phyloP scores from a whole-genome alignment of 208 protist genomes.

The Phytomonas francai region DNA sequence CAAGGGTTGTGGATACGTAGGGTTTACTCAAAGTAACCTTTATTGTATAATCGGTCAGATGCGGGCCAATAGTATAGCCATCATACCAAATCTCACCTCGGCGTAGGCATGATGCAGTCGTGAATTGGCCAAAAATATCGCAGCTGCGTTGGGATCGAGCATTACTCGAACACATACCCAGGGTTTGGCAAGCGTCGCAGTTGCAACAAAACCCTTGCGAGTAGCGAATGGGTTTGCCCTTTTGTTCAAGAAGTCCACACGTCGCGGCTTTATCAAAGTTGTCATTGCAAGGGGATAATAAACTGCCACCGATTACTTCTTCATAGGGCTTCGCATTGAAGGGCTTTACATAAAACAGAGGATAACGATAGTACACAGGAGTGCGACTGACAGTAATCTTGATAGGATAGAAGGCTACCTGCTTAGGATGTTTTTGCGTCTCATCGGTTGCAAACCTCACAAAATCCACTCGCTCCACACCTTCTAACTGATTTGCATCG shows the following conservation, averaged over 20 bases:
- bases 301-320: slow-evolving; percentile 28
- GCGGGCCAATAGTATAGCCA: slow-evolving; percentile 68
- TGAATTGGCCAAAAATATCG: slow-evolving; percentile 46
- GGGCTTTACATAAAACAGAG: slow-evolving; percentile 71
- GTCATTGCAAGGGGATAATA: slow-evolving; percentile 59
- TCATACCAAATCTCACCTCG: slow-evolving; percentile 71
- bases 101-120: slow-evolving; percentile 74
- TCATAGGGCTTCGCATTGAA: slow-evolving; percentile 86
- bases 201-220: slow-evolving; percentile 85
- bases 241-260: slow-evolving; percentile 47
- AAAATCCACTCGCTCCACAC: slow-evolving; percentile 55
- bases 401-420: slow-evolving; percentile 49
- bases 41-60: slow-evolving; percentile 49
- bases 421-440: slow-evolving; percentile 20
- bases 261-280: slow-evolving; percentile 41
- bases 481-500: slow-evolving; percentile 42
- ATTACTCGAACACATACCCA: slow-evolving; percentile 49
- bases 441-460: slow-evolving; percentile 45
- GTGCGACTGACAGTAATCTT: slow-evolving; percentile 52
- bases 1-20: background rate
- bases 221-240: slow-evolving; percentile 45
- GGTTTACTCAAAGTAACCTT: slow-evolving; percentile 29
- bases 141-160: slow-evolving; percentile 46
- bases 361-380: slow-evolving; percentile 68
- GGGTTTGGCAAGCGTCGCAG: slow-evolving; percentile 55